These are phyloP conservation scores for Talaromyces sp. DNA, from an alignment of 2,329 filamentous ascomycete genomes.

Conservation along the genomic window DNA sequence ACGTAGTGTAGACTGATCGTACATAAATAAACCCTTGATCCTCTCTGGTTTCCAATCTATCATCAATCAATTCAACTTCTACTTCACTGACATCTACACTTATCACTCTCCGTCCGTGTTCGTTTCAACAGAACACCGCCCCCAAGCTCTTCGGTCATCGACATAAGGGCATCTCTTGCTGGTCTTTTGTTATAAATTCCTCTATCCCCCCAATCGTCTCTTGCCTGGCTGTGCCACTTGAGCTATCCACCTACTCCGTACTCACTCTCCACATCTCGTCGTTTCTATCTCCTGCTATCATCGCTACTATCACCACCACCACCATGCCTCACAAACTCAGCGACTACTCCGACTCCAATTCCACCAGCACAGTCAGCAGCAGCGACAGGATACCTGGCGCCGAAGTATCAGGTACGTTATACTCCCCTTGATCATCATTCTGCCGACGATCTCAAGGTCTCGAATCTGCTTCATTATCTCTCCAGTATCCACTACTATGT, in stretches of 20 bases:
- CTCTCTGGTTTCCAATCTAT: conserved; percentile 8
- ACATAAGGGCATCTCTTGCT: background rate
- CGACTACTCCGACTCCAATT: conserved; percentile 21
- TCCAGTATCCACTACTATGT: background rate
- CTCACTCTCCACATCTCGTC: background rate
- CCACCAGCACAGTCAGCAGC: conserved; percentile 21
- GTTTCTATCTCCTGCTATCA: background rate
- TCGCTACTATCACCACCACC: background rate
- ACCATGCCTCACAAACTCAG: conserved; percentile 21
- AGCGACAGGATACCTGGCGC: conserved; percentile 19
- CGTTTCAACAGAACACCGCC: conserved; percentile 17
- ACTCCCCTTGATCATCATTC: background rate
- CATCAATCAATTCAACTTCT: background rate
- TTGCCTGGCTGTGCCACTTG: conserved; percentile 20
- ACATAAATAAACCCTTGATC: conserved; percentile 16
- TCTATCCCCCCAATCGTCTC: background rate
- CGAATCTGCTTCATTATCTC: background rate
- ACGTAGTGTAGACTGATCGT: conserved; percentile 1
- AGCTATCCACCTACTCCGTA: background rate
- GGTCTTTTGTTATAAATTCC: background rate
- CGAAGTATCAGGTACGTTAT: conserved; percentile 18
- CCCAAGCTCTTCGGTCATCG: conserved; percentile 10
- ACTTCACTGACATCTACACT: background rate
- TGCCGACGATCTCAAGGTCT: conserved; percentile 6
- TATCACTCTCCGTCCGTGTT: background rate